A percentile compares a stretch with the other conserved stretches of the same genome.
Evolutionary conservation across 2,329 filamentous ascomycete genomes (phyloP).

Genomic region (Cryoendolithus antarcticus): DNA sequence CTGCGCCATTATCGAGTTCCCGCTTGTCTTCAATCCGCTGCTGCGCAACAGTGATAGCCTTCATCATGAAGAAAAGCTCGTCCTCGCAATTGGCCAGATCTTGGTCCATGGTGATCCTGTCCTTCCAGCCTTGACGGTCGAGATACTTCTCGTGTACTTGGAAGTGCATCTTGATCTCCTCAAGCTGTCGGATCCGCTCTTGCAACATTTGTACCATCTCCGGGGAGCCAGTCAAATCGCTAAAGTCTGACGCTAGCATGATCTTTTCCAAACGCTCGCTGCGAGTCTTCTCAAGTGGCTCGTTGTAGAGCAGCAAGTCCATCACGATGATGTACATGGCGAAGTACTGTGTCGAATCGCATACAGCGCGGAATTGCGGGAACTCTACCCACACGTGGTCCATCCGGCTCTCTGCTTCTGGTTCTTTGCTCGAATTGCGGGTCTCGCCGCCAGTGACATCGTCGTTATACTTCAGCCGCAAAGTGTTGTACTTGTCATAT

Average conservation of each 20-base stretch:
- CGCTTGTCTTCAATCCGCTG: slow-evolving; percentile 63
- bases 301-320: slow-evolving; percentile 89
- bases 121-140: slow-evolving; percentile 82
- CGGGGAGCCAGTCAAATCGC: slow-evolving; percentile 83
- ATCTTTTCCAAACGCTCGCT: slow-evolving; percentile 95
- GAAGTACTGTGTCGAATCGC: slow-evolving; percentile 95
- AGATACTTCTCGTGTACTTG: slow-evolving; percentile 80
- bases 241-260: slow-evolving; percentile 97
- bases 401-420: slow-evolving; percentile 55
- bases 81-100: slow-evolving; percentile 86
- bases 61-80: slow-evolving; percentile 99
- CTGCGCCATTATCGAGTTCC: slow-evolving; percentile 54
- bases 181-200: slow-evolving; percentile 80
- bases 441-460: slow-evolving; percentile 57
- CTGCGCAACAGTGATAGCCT: slow-evolving; percentile 94
- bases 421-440: slow-evolving; percentile 28
- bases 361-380: slow-evolving; percentile 83
- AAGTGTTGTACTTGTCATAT: slow-evolving; percentile 96
- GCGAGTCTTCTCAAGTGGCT: slow-evolving; percentile 93
- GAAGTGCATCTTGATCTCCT: slow-evolving; percentile 94
- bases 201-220: slow-evolving; percentile 87
- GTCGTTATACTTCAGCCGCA: slow-evolving; percentile 94
- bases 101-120: slow-evolving; percentile 75
- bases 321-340: slow-evolving; percentile 96
- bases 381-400: slow-evolving; percentile 97